phyloP scores from a whole-genome alignment of 1,284 basidiomycete species.

The Boletellus deceptivus region DNA sequence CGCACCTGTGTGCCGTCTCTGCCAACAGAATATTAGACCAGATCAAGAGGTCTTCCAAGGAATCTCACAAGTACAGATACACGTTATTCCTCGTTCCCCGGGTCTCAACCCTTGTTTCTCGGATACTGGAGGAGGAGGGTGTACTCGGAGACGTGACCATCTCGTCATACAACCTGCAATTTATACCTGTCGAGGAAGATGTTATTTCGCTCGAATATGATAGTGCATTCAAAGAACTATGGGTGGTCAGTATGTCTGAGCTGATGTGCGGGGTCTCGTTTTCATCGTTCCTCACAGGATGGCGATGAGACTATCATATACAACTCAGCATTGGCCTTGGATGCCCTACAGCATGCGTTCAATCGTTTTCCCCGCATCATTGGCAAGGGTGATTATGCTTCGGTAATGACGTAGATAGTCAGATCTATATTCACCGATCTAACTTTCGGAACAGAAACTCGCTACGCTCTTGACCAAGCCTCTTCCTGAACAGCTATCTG shows the following conservation, averaged over 20 bases:
- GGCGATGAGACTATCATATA: conserved; percentile 92
- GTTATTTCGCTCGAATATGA: conserved; percentile 87
- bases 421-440: conserved; percentile 6
- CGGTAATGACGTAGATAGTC: conserved; percentile 49
- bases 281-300: conserved; percentile 51
- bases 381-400: conserved; percentile 91
- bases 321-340: conserved; percentile 84
- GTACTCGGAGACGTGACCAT: conserved; percentile 88
- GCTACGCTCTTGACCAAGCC: conserved; percentile 71
- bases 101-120: conserved; percentile 80
- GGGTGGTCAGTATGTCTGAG: conserved; percentile 59
- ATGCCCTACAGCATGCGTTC: conserved; percentile 83
- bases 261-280: conserved; percentile 1
- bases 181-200: conserved; percentile 91
- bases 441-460: conserved; percentile 56
- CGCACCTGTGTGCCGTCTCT: conserved; percentile 8
- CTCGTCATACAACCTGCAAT: conserved; percentile 86
- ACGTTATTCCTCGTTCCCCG: conserved; percentile 90
- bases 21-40: conserved; percentile 60
- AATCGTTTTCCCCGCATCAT: conserved; percentile 91
- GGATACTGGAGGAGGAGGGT: conserved; percentile 87
- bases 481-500: conserved; percentile 40
- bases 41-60: conserved; percentile 73
- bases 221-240: conserved; percentile 79
- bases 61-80: conserved; percentile 76